Evolutionary conservation across 169 alveolate genomes (phyloP).

Genomic region (Eimeria acervulina): DNA sequence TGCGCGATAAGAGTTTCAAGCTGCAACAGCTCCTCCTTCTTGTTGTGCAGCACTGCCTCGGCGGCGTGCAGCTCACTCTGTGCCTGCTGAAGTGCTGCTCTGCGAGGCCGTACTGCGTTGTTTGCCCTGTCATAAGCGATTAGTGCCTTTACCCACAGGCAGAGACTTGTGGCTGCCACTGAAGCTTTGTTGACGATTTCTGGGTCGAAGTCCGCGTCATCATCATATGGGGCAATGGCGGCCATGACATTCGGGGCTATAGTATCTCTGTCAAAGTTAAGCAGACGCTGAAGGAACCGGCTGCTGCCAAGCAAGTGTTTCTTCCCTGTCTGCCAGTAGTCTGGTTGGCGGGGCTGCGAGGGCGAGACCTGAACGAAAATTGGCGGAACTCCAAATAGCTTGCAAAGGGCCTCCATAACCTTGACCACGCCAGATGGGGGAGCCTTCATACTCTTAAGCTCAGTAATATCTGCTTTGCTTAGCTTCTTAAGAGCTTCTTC

Average conservation of each 20-base stretch:
- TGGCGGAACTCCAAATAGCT: conserved; percentile 91
- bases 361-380: conserved; percentile 89
- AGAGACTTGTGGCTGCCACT: conserved; percentile 94
- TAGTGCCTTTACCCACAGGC: conserved; percentile 97
- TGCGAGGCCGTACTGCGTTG: conserved; percentile 94
- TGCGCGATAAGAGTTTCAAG: conserved; percentile 92
- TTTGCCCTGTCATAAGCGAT: conserved; percentile 95
- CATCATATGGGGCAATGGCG: conserved; percentile 95
- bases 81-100: conserved; percentile 95
- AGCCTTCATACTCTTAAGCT: conserved; percentile 94
- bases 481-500: conserved; percentile 95
- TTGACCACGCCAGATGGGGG: conserved; percentile 93
- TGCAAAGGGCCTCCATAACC: conserved; percentile 92
- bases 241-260: conserved; percentile 97
- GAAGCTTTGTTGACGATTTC: conserved; percentile 94
- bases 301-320: conserved; percentile 92
- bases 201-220: conserved; percentile 90
- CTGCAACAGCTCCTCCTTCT: conserved; percentile 93
- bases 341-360: conserved; percentile 89
- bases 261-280: conserved; percentile 95
- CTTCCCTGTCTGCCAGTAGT: conserved; percentile 94
- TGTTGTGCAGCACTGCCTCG: conserved; percentile 93
- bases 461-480: conserved; percentile 95
- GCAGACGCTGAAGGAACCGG: conserved; percentile 92
- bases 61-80: conserved; percentile 95